Evolutionary conservation across 352 stramenopile species (phyloP), one percentile per base, ranked within the genome.

Genomic region (Plasmopara viticola): DNA sequence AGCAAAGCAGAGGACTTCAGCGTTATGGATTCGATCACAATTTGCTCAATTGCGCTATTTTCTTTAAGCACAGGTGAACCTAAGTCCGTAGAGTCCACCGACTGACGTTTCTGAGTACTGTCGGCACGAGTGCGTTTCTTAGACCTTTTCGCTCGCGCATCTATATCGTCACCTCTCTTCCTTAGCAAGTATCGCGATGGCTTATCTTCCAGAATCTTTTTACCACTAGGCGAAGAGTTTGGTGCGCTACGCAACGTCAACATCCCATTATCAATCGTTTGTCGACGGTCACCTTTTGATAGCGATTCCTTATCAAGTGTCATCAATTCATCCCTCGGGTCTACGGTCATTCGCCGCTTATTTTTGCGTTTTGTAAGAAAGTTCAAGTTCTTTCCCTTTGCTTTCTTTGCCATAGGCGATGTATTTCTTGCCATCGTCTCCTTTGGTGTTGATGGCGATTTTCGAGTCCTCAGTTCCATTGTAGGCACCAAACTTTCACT

Each of bases 251-350:
- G 58, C 29, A 86, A 47, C 33, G 78, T 70, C 9, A 66, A 44
- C 15, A 86, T 55, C 18, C 68, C 75, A n/a, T 65, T 64, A 9
- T 77, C 70, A 44, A 90, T 82, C 0, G 79, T 87, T 30, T 84
- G 72, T 37, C 78, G 75, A 33, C 77, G 76, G 12, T 34, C 35
- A n/a, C 53, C 45, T 12, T 58, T 20, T 33, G 57, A 31, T 29
- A 60, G 45, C 4, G 17, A 48, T 15, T 17, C 51, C 14, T 45
- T 51, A 17, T 51, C 44, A 9, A 66, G 25, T 46, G 69, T 50
- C 14, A 54, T 29, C 40, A 71, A 48, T 30, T 74, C 61, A 28
- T 90, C 74, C 6, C 51, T 66, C 18, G 74, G 72, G 9, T 87
- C 79, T 0, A 86, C 50, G 5, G 77, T 90, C n/a, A 65, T 48